A percentile compares a stretch with the other conserved stretches of the same genome.
phyloP scores from a whole-genome alignment of 805 yeast species.

The Starmerella kuoi region DNA sequence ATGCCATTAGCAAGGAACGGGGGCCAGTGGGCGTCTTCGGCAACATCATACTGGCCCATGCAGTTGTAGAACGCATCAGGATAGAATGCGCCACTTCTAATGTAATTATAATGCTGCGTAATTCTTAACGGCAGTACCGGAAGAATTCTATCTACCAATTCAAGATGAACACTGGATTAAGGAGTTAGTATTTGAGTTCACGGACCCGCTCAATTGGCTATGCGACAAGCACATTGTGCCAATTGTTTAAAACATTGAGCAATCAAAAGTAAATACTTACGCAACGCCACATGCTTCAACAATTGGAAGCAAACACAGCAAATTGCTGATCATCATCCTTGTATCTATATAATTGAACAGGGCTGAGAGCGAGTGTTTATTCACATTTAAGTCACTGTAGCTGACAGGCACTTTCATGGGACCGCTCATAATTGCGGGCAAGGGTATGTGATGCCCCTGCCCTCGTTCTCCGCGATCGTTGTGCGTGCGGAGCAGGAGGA shows the following conservation, averaged over 20 bases:
- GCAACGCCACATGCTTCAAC: slow-evolving; percentile 21
- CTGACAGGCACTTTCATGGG: no score
- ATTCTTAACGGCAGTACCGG: slow-evolving; percentile 30
- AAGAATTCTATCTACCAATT: slow-evolving; percentile 19
- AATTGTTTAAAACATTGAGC: neutral
- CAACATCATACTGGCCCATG: slow-evolving; percentile 38
- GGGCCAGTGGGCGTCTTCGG: slow-evolving; percentile 63
- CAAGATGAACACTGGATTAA: slow-evolving; percentile 23
- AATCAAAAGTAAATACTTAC: slow-evolving; percentile 16
- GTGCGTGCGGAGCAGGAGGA: no score
- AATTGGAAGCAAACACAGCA: slow-evolving; percentile 1
- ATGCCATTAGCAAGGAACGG: slow-evolving; percentile 43
- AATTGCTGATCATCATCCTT: neutral
- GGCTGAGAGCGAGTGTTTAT: no score
- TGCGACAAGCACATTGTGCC: neutral
- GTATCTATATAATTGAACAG: no score
- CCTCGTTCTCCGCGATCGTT: no score
- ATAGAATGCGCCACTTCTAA: slow-evolving; percentile 52
- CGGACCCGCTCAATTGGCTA: neutral
- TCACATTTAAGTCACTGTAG: no score
- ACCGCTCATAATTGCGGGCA: no score
- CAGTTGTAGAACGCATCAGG: slow-evolving; percentile 62
- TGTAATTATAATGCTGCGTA: slow-evolving; percentile 25
- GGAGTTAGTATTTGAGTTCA: slow-evolving; percentile 1
- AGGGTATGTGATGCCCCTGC: no score